Base-by-base conservation (phyloP, 1,139 yeast species). In the Suhomyces bokatorum region DNA sequence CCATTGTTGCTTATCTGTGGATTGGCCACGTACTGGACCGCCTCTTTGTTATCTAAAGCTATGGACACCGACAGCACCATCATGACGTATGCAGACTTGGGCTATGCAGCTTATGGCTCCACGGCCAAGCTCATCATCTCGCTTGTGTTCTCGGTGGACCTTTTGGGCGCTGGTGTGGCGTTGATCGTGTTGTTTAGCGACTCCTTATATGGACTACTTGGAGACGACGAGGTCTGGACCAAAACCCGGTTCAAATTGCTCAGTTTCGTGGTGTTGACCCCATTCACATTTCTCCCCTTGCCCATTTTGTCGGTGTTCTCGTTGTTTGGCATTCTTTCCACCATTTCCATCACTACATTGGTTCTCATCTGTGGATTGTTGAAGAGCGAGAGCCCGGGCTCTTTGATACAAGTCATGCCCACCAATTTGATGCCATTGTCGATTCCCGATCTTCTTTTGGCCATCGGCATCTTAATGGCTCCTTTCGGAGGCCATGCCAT, bases 51-150 rank as follows among this genome's bases (percentile, higher is more conserved):
- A 39, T 71, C 77, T 1, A 62, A 57, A 37, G 57, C 75, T 1
- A 70, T 88, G 78, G 90, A 85, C 53, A 81, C 86, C 1, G 91
- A 88, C 60, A 78, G 76, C 9, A 81, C 91, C 0, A 71, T 91
- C 51, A 84, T 84, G 77, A 87, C 97, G 0, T 91, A 90, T 62
- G 96, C 96, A 6, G 97, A 90, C 63, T 71, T 87, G 54, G 95
- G 91, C 7, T 83, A 78, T 55, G 90, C 87, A 5, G 84, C 93
- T 1, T 86, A 83, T 61, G 87, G 87, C 0, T 62, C 76, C 56
- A 52, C 57, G 5, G 78, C 78, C 6, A 74, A 73, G 51, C 58
- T 73, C 35, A 47, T 72, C 27, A 74, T 75, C 35, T 69, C 75
- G 2, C 46, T 73, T 37, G 51, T 74, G 11, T 75, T 75, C 51